Conservation (phyloP, 441 rosid genomes). For the Pelargonium cotyledonis region DNA sequence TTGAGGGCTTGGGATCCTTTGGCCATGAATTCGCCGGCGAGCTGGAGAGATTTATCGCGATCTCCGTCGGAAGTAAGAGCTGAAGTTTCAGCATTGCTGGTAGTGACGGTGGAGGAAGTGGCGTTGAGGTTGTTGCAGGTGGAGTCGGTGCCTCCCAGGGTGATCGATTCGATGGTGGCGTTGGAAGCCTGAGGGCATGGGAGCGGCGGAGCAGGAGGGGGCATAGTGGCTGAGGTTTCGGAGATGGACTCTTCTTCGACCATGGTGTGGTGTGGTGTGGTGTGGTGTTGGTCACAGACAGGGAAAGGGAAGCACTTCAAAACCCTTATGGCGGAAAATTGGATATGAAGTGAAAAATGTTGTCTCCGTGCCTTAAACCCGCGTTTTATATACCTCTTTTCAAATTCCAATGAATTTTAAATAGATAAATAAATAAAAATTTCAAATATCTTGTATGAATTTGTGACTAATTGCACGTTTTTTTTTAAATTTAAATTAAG, state of each 20-base stretch:
- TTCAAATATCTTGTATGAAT: too few species aligned
- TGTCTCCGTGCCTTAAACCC: neutral
- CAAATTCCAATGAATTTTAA: too few species aligned
- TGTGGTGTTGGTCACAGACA: too few species aligned
- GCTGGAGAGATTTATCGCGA: slow-evolving; percentile 46
- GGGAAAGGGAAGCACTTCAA: slow-evolving; percentile 15
- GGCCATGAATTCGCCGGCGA: slow-evolving; percentile 54
- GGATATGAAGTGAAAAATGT: neutral
- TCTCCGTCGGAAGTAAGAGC: slow-evolving; percentile 36
- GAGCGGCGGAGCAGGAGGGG: slow-evolving; percentile 10
- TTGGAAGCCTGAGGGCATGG: slow-evolving; percentile 39
- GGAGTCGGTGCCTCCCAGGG: slow-evolving; percentile 54
- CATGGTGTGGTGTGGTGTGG: slow-evolving; percentile 33
- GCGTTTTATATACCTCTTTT: too few species aligned
- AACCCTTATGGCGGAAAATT: slow-evolving; percentile 21
- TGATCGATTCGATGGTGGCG: slow-evolving; percentile 41
- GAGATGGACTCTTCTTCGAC: slow-evolving; percentile 42
- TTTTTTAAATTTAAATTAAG: too few species aligned
- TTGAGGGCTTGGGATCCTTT: slow-evolving; percentile 49
- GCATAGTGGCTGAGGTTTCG: slow-evolving; percentile 35
- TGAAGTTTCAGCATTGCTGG: slow-evolving; percentile 36
- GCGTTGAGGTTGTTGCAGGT: slow-evolving; percentile 37
- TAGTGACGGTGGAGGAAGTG: slow-evolving; percentile 8
- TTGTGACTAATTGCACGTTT: too few species aligned
- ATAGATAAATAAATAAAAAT: too few species aligned